phyloP scores from a whole-genome alignment of 1,284 basidiomycete genomes.

The Apiotrichum laibachii region DNA sequence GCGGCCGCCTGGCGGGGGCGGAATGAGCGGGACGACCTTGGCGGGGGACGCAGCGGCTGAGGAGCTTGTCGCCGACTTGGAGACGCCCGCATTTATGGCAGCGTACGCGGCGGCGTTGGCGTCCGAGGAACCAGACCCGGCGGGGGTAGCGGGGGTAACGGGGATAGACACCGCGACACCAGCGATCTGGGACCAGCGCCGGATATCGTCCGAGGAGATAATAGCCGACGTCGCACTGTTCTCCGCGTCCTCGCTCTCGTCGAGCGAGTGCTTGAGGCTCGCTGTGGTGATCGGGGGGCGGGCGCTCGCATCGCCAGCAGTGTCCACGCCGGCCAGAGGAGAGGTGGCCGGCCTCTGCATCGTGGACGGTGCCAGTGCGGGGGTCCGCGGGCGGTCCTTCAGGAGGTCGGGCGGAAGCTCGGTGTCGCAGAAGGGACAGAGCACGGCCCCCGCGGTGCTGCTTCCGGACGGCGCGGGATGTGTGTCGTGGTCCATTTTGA shows the following conservation, averaged over 20 bases:
- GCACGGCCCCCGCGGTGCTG: constrained; percentile 25
- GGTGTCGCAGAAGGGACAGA: constrained; percentile 45
- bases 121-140: neutral
- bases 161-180: constrained; percentile 21
- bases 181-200: constrained; percentile 35
- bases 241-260: constrained; percentile 36
- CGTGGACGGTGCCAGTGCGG: neutral
- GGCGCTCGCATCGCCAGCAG: neutral
- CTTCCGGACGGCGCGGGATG: too few relatives aligned
- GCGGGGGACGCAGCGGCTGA: constrained; percentile 3
- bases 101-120: neutral
- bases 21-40: constrained; percentile 33
- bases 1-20: constrained; percentile 31
- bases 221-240: constrained; percentile 18
- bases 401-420: constrained; percentile 37
- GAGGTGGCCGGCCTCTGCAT: constrained; percentile 1
- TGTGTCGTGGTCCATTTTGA: too few relatives aligned
- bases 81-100: too few relatives aligned
- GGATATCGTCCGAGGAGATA: constrained; percentile 33
- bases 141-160: neutral
- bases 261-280: constrained; percentile 15
- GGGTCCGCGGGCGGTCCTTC: neutral
- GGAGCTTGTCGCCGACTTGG: neutral
- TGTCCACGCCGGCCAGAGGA: neutral
- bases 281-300: constrained; percentile 8